These are phyloP conservation scores for Ballota nigra DNA, from an alignment of 257 asterid species.

Conservation along the genomic window DNA sequence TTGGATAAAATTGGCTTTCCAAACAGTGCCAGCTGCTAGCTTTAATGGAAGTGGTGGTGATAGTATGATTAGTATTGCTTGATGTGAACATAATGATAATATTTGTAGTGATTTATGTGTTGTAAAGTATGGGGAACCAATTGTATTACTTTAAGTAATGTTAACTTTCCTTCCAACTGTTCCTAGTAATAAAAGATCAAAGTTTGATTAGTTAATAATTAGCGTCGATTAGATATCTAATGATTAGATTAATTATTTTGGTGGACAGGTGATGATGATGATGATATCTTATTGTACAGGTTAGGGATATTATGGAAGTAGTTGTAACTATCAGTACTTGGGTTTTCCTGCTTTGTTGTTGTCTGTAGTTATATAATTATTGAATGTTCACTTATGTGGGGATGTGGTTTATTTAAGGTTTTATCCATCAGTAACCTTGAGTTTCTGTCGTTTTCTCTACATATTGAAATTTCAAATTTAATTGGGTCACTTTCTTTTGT, in stretches of 20 bases:
- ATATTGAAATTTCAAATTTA: not conserved
- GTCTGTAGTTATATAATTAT: constrained; percentile 20
- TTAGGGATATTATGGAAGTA: constrained; percentile 26
- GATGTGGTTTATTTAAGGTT: constrained; percentile 17
- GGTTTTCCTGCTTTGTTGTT: constrained; percentile 21
- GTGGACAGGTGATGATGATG: constrained; percentile 32
- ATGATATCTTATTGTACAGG: constrained; percentile 32
- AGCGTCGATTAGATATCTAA: constrained; percentile 37
- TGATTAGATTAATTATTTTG: constrained; percentile 31
- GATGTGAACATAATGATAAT: constrained; percentile 34
- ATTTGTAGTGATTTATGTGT: constrained; percentile 37
- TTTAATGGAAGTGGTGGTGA: constrained; percentile 81
- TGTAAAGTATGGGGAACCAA: constrained; percentile 34
- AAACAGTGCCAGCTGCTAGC: constrained; percentile 52
- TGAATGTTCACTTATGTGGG: constrained; percentile 25
- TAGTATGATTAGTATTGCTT: constrained; percentile 87
- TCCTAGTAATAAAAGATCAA: constrained; percentile 1
- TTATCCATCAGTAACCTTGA: constrained; percentile 11
- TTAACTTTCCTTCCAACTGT: constrained; percentile 10
- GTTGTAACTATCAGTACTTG: constrained; percentile 31
- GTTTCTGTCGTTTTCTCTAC: constrained; percentile 17
- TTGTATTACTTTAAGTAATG: constrained; percentile 20
- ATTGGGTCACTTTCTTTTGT: constrained; percentile 6
- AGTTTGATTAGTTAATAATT: constrained; percentile 24
- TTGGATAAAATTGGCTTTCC: no score